These are phyloP conservation scores for Suillus tomentosus DNA, from an alignment of 768 basidiomycete genomes.

Conservation along the genomic window DNA sequence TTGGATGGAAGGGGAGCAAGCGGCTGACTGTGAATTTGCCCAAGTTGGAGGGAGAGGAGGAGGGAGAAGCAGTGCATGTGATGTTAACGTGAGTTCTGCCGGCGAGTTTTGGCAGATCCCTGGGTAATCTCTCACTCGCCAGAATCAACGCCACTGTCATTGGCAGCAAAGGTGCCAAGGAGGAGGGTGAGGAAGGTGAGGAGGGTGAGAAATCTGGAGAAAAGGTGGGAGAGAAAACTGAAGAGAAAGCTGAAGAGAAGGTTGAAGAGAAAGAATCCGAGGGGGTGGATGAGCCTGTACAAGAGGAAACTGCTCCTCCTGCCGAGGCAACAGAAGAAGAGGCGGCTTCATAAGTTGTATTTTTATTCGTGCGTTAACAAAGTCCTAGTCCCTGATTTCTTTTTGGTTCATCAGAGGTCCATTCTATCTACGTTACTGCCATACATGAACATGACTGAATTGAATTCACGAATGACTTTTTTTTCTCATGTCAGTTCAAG, in stretches of 20 bases:
- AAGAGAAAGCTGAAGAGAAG: slow-evolving; percentile 29
- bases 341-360: slow-evolving; percentile 9
- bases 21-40: slow-evolving; percentile 66
- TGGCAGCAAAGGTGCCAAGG: slow-evolving; percentile 61
- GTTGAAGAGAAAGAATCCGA: slow-evolving; percentile 25
- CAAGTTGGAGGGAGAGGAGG: slow-evolving; percentile 45
- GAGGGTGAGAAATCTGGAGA: slow-evolving; percentile 31
- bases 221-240: slow-evolving; percentile 28
- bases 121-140: slow-evolving; percentile 7
- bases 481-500: slow-evolving; percentile 3
- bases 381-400: neutral
- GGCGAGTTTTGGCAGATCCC: neutral
- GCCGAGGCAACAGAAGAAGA: slow-evolving; percentile 15
- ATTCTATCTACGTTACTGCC: neutral
- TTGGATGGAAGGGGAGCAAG: slow-evolving; percentile 83
- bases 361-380: neutral
- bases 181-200: slow-evolving; percentile 37
- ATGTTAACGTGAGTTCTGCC: slow-evolving; percentile 63
- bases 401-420: neutral
- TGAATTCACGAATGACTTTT: neutral
- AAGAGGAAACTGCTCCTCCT: slow-evolving; percentile 21
- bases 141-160: slow-evolving; percentile 80
- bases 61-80: slow-evolving; percentile 70
- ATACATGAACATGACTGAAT: neutral
- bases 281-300: slow-evolving; percentile 25